Evolutionary conservation across 108 stramenopile species (phyloP), one percentile per base, ranked within the genome.

Genomic region (Fistulifera solaris): DNA sequence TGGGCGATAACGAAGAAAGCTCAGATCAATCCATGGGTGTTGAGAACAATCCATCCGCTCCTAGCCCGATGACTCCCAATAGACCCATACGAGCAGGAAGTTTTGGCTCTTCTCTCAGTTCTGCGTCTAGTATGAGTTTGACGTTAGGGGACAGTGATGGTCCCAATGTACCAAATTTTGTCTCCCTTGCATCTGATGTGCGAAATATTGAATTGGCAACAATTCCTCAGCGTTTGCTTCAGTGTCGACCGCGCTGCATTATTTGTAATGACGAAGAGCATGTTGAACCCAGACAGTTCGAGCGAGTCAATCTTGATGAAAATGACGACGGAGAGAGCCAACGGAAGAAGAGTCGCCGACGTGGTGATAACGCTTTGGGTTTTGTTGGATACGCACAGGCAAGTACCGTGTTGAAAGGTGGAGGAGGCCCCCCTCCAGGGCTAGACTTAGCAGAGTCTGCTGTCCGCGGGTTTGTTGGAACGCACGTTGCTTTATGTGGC

Each of bases 301-400:
- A 63, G 19, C 58, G 38, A 18, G 35, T 31, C 16, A 21, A 28
- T 21, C 13, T 2, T 4, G 18, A 39, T 24, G 52, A 59, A 42
- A 47, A 15, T 57, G 43, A 25, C 23, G 67, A 64, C 43, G 71
- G 58, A 2, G 49, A 62, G 19, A 49, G 56, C 2, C 59, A 73
- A 31, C 49, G 70, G 40, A 71, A 74, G 38, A 67, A 70, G 27
- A 52, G 70, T 51, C 61, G 62, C 26, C 58, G 67, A 58, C 58
- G 71, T 51, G 63, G 49, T 13, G 56, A 75, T 21, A 80, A 70
- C 44, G 78, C 75, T 13, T 76, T 90, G 48, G 85, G 80, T 28
- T 87, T 86, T 73, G 85, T 85, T 27, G 84, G 84, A 19, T 86
- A 80, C 54, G 65, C 71, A 23, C 85, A 87, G 55, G 74, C 90